Evolutionary conservation across 768 basidiomycete species (phyloP).

Genomic region (Boletellus ananiceps): DNA sequence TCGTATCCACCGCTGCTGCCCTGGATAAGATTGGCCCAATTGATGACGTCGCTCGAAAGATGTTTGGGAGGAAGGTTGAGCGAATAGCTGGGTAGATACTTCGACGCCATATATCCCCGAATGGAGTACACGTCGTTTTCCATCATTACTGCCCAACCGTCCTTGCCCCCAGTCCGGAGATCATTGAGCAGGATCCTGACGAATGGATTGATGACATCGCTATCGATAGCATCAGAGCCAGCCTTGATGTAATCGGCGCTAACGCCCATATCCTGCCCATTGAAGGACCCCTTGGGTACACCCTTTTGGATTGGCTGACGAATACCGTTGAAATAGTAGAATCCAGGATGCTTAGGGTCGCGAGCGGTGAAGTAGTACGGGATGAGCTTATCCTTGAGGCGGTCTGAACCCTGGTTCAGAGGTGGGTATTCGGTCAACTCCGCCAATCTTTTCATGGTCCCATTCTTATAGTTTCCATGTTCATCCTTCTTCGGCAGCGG

Average conservation of each 20-base stretch:
- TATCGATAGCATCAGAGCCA: not conserved
- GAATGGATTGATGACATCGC: not conserved
- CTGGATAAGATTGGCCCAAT: slow-evolving; percentile 32
- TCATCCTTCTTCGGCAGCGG: slow-evolving; percentile 19
- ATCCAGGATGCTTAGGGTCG: slow-evolving; percentile 7
- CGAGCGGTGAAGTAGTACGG: slow-evolving; percentile 18
- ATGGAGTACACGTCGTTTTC: slow-evolving; percentile 29
- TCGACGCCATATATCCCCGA: slow-evolving; percentile 8
- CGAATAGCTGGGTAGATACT: slow-evolving; percentile 12
- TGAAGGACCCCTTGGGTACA: not conserved
- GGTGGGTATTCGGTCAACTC: slow-evolving; percentile 24
- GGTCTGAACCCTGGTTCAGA: slow-evolving; percentile 10
- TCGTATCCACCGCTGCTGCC: slow-evolving; percentile 32
- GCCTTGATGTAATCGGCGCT: not conserved
- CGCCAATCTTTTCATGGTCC: slow-evolving; percentile 29
- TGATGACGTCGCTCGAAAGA: slow-evolving; percentile 22
- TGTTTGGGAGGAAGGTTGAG: slow-evolving; percentile 17
- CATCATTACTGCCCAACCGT: slow-evolving; percentile 27
- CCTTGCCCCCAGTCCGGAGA: slow-evolving; percentile 8
- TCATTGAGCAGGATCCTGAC: slow-evolving; percentile 15
- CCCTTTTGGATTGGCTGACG: not conserved
- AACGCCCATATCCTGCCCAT: not conserved
- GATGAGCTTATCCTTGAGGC: slow-evolving; percentile 19
- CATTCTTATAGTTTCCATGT: slow-evolving; percentile 15
- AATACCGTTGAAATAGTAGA: slow-evolving; percentile 7